A percentile compares a stretch with the other conserved stretches of the same genome.
These are phyloP conservation scores for Rhypophila decipiens DNA, from an alignment of 495 filamentous ascomycete species.

Conservation along the genomic window DNA sequence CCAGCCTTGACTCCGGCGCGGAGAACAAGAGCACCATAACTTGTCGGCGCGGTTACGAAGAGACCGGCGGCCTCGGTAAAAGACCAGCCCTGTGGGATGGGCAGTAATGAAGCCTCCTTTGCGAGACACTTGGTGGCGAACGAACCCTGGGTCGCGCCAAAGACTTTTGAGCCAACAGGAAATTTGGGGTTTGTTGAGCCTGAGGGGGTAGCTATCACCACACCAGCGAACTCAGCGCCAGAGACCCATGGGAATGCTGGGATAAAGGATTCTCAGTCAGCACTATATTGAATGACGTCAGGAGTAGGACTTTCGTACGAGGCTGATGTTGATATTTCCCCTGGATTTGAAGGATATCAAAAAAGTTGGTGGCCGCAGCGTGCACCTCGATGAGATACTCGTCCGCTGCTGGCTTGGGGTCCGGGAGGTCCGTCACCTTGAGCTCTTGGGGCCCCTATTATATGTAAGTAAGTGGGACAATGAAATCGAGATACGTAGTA, in stretches of 20 bases:
- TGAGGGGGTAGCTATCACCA: conserved; percentile 59
- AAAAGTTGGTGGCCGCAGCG: conserved; percentile 89
- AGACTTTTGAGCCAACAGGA: conserved; percentile 73
- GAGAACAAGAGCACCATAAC: conserved; percentile 76
- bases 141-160: conserved; percentile 79
- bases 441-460: conserved; percentile 71
- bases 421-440: conserved; percentile 62
- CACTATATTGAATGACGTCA: background rate
- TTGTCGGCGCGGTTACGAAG: conserved; percentile 87
- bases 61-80: conserved; percentile 82
- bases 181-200: conserved; percentile 39
- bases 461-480: conserved; percentile 5
- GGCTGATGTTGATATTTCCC: conserved; percentile 66
- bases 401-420: conserved; percentile 58
- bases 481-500: background rate
- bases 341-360: conserved; percentile 85
- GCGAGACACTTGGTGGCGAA: conserved; percentile 73
- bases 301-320: conserved; percentile 22
- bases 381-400: conserved; percentile 88
- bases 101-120: conserved; percentile 58
- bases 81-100: conserved; percentile 72
- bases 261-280: background rate
- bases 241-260: conserved; percentile 75
- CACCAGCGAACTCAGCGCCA: conserved; percentile 80
- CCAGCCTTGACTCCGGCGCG: conserved; percentile 69